Percentiles rank a stretch among this genome's conserved stretches.
Conservation (phyloP, 768 basidiomycete genomes). For the Naganishia kalamii region DNA sequence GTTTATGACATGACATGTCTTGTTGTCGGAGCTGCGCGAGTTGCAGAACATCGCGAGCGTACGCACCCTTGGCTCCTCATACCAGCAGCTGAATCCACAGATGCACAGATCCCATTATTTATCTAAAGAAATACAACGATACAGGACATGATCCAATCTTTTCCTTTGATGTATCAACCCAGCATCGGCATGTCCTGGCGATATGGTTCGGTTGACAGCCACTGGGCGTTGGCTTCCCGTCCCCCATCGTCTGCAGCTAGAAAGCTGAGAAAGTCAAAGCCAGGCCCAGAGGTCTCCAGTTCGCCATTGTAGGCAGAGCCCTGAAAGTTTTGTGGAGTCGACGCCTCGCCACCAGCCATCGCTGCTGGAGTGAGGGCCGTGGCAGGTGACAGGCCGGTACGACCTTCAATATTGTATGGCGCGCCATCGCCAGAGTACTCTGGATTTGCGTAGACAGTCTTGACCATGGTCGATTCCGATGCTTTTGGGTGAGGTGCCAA, state of each 20-base stretch:
- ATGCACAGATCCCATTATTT: no score
- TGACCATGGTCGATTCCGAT: constrained; percentile 40
- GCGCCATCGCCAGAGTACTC: background rate
- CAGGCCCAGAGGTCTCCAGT: constrained; percentile 14
- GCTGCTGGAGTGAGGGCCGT: background rate
- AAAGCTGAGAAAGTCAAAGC: constrained; percentile 39
- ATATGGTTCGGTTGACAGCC: constrained; percentile 25
- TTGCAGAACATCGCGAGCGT: no score
- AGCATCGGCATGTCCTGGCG: constrained; percentile 28
- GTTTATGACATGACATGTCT: background rate
- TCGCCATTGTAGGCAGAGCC: background rate
- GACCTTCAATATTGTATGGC: background rate
- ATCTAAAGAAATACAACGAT: no score
- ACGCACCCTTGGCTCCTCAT: no score
- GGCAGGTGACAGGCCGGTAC: background rate
- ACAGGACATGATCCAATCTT: background rate
- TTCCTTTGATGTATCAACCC: background rate
- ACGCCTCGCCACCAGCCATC: background rate
- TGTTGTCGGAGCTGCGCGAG: background rate
- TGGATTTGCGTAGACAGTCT: background rate
- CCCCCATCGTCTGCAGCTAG: constrained; percentile 41
- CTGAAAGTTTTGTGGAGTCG: background rate
- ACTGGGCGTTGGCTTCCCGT: constrained; percentile 30
- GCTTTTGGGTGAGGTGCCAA: constrained; percentile 44
- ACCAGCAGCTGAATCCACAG: no score